Evolutionary conservation across 768 basidiomycete genomes (phyloP).

Genomic region (Mycena maculata): DNA sequence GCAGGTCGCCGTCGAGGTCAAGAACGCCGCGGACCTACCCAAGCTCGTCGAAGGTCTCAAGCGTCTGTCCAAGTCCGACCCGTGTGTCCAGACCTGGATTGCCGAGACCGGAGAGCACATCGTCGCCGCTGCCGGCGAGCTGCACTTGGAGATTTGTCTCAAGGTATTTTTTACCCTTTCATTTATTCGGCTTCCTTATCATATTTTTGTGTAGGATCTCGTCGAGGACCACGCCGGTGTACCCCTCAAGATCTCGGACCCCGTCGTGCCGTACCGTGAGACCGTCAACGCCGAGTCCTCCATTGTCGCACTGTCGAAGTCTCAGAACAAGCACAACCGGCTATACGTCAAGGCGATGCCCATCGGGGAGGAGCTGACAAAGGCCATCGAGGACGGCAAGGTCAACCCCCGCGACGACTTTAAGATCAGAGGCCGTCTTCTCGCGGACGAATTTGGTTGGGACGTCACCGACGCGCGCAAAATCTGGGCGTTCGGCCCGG

Average conservation of each 20-base stretch:
- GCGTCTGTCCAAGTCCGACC: slow-evolving; percentile 99
- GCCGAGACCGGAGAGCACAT: slow-evolving; percentile 97
- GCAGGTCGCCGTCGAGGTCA: slow-evolving; percentile 98
- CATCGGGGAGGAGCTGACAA: slow-evolving; percentile 92
- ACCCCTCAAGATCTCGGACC: slow-evolving; percentile 97
- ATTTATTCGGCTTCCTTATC: slow-evolving; percentile 99
- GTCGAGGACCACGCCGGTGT: slow-evolving; percentile 99
- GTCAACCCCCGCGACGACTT: slow-evolving; percentile 95
- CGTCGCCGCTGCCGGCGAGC: slow-evolving; percentile 98
- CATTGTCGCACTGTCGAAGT: slow-evolving; percentile 97
- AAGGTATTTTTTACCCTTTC: slow-evolving; percentile 99
- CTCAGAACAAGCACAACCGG: slow-evolving; percentile 99
- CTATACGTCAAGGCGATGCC: slow-evolving; percentile 94
- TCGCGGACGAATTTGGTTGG: slow-evolving; percentile 98
- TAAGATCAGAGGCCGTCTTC: slow-evolving; percentile 93
- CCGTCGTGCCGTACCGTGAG: slow-evolving; percentile 97
- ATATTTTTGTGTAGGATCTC: slow-evolving; percentile 89
- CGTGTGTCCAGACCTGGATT: slow-evolving; percentile 98
- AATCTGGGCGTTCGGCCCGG: slow-evolving; percentile 99
- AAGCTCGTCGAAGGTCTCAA: slow-evolving; percentile 99
- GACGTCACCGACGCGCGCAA: slow-evolving; percentile 99
- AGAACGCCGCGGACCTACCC: slow-evolving; percentile 98
- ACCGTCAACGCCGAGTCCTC: slow-evolving; percentile 96
- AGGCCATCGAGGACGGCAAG: slow-evolving; percentile 90
- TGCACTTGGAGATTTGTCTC: slow-evolving; percentile 99